Evolutionary conservation across 495 filamentous ascomycete species (phyloP).

Genomic region (Xylaria sp.): DNA sequence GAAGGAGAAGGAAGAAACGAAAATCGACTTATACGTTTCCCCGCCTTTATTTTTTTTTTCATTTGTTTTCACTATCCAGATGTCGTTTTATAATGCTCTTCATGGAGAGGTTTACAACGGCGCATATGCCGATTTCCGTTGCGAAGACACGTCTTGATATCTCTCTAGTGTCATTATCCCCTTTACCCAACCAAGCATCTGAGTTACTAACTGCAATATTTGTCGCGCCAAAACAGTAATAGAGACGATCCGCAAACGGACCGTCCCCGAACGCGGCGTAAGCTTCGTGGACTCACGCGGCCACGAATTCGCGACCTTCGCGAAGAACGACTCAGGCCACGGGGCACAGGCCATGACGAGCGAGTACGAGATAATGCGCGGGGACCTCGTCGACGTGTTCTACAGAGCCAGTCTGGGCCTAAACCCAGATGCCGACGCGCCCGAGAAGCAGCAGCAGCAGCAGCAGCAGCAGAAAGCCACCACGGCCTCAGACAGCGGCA

Average conservation of each 20-base stretch:
- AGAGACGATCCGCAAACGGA: conserved; percentile 46
- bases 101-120: no score
- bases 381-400: conserved; percentile 54
- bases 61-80: no score
- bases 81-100: no score
- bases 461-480: no score
- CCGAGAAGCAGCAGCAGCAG: no score
- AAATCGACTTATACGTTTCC: no score
- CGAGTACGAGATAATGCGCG: conserved; percentile 63
- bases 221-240: conserved; percentile 35
- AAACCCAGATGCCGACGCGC: conserved; percentile 29
- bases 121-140: no score
- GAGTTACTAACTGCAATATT: not conserved
- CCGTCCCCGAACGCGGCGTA: conserved; percentile 46
- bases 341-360: conserved; percentile 52
- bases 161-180: not conserved
- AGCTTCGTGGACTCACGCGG: conserved; percentile 50
- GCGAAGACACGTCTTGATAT: no score
- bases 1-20: not conserved
- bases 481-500: conserved; percentile 2
- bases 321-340: conserved; percentile 43
- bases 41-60: no score
- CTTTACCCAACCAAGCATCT: not conserved
- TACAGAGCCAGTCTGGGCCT: conserved; percentile 53
- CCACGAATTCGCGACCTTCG: conserved; percentile 46